Conservation (phyloP, 2,329 filamentous ascomycete genomes). For the Pseudocercospora fijiensis region DNA sequence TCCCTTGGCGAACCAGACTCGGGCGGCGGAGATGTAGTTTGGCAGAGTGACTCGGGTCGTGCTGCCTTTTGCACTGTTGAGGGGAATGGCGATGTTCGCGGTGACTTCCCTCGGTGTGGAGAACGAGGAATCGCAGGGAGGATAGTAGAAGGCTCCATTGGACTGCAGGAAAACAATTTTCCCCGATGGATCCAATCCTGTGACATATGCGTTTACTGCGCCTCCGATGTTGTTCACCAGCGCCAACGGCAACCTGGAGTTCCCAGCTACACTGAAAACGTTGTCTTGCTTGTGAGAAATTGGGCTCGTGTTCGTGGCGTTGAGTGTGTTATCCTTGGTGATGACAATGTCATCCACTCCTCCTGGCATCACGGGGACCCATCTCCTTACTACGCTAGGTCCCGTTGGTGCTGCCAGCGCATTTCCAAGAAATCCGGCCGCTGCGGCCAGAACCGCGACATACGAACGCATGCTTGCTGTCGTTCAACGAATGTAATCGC, state of each 20-base stretch:
- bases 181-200: slow-evolving; percentile 45
- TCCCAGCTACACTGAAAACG: slow-evolving; percentile 8
- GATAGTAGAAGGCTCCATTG: slow-evolving; percentile 47
- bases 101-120: slow-evolving; percentile 41
- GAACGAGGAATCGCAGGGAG: slow-evolving; percentile 38
- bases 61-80: slow-evolving; percentile 38
- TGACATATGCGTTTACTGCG: slow-evolving; percentile 49
- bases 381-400: slow-evolving; percentile 3
- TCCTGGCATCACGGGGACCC: slow-evolving; percentile 18
- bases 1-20: slow-evolving; percentile 50
- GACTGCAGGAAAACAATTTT: slow-evolving; percentile 48
- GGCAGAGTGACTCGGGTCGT: slow-evolving; percentile 50
- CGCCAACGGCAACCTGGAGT: slow-evolving; percentile 25
- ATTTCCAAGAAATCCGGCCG: slow-evolving; percentile 9
- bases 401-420: slow-evolving; percentile 11
- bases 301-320: slow-evolving; percentile 18
- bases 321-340: slow-evolving; percentile 20
- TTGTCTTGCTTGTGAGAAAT: slow-evolving; percentile 9
- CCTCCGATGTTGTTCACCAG: slow-evolving; percentile 49
- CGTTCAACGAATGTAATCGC: not conserved
- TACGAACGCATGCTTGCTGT: slow-evolving; percentile 9
- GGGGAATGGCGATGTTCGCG: slow-evolving; percentile 44
- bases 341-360: slow-evolving; percentile 20
- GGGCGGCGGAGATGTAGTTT: slow-evolving; percentile 44
- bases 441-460: slow-evolving; percentile 6